These are phyloP conservation scores for Aspergillus udagawae DNA, from an alignment of 2,329 filamentous ascomycete species.

Conservation along the genomic window DNA sequence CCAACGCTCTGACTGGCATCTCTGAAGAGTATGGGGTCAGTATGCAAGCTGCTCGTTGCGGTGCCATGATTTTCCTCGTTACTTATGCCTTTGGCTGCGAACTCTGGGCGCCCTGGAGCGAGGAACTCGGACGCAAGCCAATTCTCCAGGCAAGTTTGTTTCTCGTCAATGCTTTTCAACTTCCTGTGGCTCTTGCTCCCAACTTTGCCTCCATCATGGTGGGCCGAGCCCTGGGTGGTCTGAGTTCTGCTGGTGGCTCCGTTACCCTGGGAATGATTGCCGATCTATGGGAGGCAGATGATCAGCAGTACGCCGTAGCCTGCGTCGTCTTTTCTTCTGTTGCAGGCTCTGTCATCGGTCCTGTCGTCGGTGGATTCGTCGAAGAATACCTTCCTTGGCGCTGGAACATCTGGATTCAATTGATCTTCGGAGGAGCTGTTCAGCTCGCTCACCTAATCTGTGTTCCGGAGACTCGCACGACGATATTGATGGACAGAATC, in stretches of 20 bases:
- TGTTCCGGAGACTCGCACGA: constrained; percentile 74
- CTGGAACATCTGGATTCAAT: constrained; percentile 81
- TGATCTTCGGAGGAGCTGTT: constrained; percentile 69
- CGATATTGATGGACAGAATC: constrained; percentile 72
- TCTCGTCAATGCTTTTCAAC: constrained; percentile 72
- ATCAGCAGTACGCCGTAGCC: constrained; percentile 71
- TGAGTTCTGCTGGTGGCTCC: constrained; percentile 68
- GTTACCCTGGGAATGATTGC: constrained; percentile 73
- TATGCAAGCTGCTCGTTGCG: constrained; percentile 64
- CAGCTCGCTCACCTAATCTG: constrained; percentile 64
- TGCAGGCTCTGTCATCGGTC: constrained; percentile 70
- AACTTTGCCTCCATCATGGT: constrained; percentile 70
- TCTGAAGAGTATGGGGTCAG: constrained; percentile 65
- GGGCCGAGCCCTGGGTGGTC: constrained; percentile 65
- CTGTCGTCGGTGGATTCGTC: constrained; percentile 74
- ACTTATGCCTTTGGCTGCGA: constrained; percentile 83
- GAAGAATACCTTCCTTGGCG: constrained; percentile 65
- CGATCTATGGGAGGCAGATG: constrained; percentile 67
- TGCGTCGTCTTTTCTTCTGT: constrained; percentile 77
- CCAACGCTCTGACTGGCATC: constrained; percentile 64
- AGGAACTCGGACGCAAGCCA: constrained; percentile 74
- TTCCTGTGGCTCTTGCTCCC: constrained; percentile 67
- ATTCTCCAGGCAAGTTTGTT: constrained; percentile 69
- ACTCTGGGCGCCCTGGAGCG: constrained; percentile 82
- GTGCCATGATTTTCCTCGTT: constrained; percentile 74